These are phyloP conservation scores for Bipolaris gigantea DNA, from an alignment of 2,329 filamentous ascomycete species.

Conservation along the genomic window DNA sequence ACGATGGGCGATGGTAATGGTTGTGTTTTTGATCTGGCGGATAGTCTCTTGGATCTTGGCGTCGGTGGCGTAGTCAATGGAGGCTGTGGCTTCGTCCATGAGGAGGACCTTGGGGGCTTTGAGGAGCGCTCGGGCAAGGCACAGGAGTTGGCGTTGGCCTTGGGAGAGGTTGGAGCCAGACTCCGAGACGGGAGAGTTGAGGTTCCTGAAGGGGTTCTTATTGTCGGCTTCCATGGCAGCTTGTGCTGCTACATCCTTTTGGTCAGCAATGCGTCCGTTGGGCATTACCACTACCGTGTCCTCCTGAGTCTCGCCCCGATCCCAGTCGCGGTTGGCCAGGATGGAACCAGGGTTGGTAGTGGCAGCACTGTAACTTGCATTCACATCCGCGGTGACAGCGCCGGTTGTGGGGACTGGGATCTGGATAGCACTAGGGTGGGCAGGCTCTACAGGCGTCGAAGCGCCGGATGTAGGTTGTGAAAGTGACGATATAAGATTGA, in stretches of 20 bases:
- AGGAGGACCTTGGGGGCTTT: slow-evolving; percentile 92
- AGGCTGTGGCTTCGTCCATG: slow-evolving; percentile 98
- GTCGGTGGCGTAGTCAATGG: slow-evolving; percentile 95
- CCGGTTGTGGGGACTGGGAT: slow-evolving; percentile 38
- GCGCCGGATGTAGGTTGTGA: slow-evolving; percentile 45
- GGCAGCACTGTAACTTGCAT: slow-evolving; percentile 32
- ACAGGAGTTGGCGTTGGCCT: slow-evolving; percentile 91
- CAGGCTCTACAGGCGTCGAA: slow-evolving; percentile 24
- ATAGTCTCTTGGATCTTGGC: slow-evolving; percentile 96
- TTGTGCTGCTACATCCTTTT: slow-evolving; percentile 22
- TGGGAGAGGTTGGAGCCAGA: slow-evolving; percentile 94
- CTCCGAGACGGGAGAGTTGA: slow-evolving; percentile 80
- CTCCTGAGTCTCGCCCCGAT: slow-evolving; percentile 30
- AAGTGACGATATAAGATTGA: slow-evolving; percentile 71
- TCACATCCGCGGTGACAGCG: slow-evolving; percentile 31
- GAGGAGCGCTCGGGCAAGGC: slow-evolving; percentile 87
- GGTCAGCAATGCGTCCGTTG: slow-evolving; percentile 33
- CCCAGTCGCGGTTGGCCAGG: slow-evolving; percentile 34
- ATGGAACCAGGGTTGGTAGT: slow-evolving; percentile 40
- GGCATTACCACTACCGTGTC: slow-evolving; percentile 39
- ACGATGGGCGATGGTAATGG: slow-evolving; percentile 94
- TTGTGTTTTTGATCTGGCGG: slow-evolving; percentile 86
- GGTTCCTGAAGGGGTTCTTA: slow-evolving; percentile 91
- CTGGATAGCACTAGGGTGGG: slow-evolving; percentile 31
- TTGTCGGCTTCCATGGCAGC: slow-evolving; percentile 63